Evolutionary conservation across 23 red algal genomes (phyloP).

Genomic region (Pyropia yezoensis): DNA sequence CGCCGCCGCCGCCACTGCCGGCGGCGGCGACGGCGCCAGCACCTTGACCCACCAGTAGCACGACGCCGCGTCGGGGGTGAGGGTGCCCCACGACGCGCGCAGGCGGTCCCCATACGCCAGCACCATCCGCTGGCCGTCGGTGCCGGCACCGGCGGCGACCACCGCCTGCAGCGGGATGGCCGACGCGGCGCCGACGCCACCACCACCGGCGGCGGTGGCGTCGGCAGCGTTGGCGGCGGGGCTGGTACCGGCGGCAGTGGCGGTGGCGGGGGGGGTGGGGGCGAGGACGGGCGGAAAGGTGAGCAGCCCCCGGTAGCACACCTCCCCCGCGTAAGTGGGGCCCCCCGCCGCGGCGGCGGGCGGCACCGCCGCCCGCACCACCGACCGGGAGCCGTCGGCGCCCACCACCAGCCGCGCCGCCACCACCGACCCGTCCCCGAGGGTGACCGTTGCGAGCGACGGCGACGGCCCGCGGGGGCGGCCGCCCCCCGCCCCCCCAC

Average conservation of each 20-base stretch:
- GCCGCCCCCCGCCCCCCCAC: too few relatives aligned
- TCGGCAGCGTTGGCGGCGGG: too few relatives aligned
- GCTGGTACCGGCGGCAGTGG: too few relatives aligned
- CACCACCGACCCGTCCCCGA: neutral
- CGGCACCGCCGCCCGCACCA: constrained; percentile 24
- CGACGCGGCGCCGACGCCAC: neutral
- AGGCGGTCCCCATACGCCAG: constrained; percentile 38
- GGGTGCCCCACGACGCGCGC: constrained; percentile 39
- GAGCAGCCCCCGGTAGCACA: constrained; percentile 57
- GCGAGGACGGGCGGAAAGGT: too few relatives aligned
- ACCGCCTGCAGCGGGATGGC: neutral
- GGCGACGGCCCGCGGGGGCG: too few relatives aligned
- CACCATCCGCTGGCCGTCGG: constrained; percentile 17
- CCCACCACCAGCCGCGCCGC: constrained; percentile 33
- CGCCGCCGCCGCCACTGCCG: too few relatives aligned
- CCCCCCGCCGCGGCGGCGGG: neutral
- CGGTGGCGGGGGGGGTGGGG: too few relatives aligned
- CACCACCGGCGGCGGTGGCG: too few relatives aligned
- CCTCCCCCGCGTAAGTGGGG: constrained; percentile 33
- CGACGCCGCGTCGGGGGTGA: constrained; percentile 20
- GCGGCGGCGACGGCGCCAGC: neutral
- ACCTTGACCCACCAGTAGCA: constrained; percentile 67
- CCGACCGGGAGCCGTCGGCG: constrained; percentile 55
- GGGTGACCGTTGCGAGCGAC: too few relatives aligned
- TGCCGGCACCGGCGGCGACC: constrained; percentile 1